phyloP scores from a whole-genome alignment of 148 eudicot species.

The Linanthus parryae region DNA sequence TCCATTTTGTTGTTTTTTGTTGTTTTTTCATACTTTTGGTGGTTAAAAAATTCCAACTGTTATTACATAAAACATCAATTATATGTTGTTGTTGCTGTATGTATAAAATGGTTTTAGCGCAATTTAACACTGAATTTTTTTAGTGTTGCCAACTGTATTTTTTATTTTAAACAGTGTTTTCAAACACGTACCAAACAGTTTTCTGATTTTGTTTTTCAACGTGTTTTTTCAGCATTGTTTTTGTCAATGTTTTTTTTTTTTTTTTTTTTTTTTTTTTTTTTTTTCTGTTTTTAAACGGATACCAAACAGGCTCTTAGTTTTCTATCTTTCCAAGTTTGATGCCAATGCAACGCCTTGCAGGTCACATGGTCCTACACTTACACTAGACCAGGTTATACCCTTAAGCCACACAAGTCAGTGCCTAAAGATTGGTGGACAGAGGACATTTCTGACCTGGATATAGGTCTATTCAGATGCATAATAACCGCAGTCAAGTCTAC shows the following conservation, averaged over 20 bases:
- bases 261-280: background rate
- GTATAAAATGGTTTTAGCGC: no score
- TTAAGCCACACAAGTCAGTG: conserved; percentile 26
- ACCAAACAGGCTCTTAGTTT: background rate
- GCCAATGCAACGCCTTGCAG: conserved; percentile 16
- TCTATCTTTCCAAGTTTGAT: background rate
- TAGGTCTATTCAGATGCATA: conserved; percentile 40
- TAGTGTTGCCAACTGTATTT: no score
- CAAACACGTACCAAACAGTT: no score
- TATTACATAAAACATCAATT: no score
- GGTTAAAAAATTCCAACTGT: no score
- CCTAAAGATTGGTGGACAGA: conserved; percentile 82
- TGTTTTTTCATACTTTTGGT: no score
- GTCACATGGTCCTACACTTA: conserved; percentile 67
- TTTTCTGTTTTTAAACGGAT: background rate
- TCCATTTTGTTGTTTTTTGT: no score
- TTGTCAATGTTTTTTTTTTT: background rate
- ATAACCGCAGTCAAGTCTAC: conserved; percentile 35
- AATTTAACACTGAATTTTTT: no score
- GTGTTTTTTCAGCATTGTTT: no score
- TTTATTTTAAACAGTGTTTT: no score
- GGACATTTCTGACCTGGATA: conserved; percentile 44
- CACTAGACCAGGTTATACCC: conserved; percentile 44
- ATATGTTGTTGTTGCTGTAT: no score
- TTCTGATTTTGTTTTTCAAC: background rate